A percentile compares a stretch with the other conserved stretches of the same genome.
Conservation (phyloP, 2,329 filamentous ascomycete species). For the Emydomyces testavorans region DNA sequence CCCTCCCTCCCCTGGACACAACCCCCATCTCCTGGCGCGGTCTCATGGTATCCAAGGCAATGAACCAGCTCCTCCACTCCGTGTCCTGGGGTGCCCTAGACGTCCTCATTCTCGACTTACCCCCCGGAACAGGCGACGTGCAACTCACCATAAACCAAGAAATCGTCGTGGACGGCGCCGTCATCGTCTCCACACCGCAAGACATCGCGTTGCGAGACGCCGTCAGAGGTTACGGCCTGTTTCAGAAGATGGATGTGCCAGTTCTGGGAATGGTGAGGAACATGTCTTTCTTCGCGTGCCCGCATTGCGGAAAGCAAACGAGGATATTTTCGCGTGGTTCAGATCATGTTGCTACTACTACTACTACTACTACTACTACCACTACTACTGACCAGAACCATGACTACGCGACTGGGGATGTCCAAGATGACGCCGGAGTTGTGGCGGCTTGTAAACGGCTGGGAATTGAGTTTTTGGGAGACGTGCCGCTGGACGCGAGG, state of each 20-base stretch:
- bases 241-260: constrained; percentile 69
- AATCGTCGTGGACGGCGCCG: constrained; percentile 66
- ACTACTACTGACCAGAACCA: neutral
- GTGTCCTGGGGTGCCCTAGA: constrained; percentile 90
- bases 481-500: constrained; percentile 74
- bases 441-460: constrained; percentile 58
- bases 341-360: constrained; percentile 15
- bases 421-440: constrained; percentile 47
- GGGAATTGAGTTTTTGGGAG: constrained; percentile 67
- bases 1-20: constrained; percentile 31
- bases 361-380: too few species aligned
- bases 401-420: too few species aligned
- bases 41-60: constrained; percentile 93
- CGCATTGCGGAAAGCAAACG: constrained; percentile 61
- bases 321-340: constrained; percentile 55
- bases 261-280: constrained; percentile 80
- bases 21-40: constrained; percentile 90
- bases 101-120: constrained; percentile 77
- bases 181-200: constrained; percentile 89
- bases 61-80: constrained; percentile 89
- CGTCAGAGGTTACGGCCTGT: constrained; percentile 84
- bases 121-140: constrained; percentile 88
- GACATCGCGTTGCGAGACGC: constrained; percentile 87
- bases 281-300: constrained; percentile 76
- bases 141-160: constrained; percentile 97